Evolutionary conservation across 129 eudicot genomes (phyloP), one percentile per base, ranked within the genome.

Genomic region (Escallonia herrerae): DNA sequence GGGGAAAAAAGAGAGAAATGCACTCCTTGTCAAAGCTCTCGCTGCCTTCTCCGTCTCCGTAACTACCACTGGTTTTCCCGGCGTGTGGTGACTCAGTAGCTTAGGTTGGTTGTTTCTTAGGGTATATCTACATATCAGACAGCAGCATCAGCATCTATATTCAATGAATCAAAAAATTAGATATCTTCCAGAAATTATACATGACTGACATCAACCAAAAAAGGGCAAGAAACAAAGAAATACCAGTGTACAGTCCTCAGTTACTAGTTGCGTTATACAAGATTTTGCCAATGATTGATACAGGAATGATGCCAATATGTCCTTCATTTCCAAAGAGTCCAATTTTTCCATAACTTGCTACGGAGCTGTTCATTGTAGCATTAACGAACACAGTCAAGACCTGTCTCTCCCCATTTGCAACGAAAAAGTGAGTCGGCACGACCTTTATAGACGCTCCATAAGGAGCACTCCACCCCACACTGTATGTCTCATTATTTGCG

Each of bases 401-500:
- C 80, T 78, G 93, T 71, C 60, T 80, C 61, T 79, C 85, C 7
- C 99, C 97, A 57, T 63, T 64, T 6, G 77, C 88, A 47, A 94
- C 58, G 22, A 15, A 80, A 64, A 94, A 94, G 52, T 67, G 99
- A 7, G 82, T 49, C 6, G 99, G 99, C 4, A 62, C 68, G 63
- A 94, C 97, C 74, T 79, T 89, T 55, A 94, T 39, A 1, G 94
- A 86, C 43, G 73, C 95, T 12, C 99, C 97, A 61, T 84, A 89
- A 50, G 99, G 99, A 4, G 99, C 83, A 44, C 58, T 80, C 99
- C 95, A 89, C 6, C 97, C 93, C 8, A 94, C 90, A 33, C 76
- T 76, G 60, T 89, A 94, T 0, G 99, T 80, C 83, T 94, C 99
- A 61, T 94, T 79, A 48, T 67, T 77, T 9, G 79, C 99, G 9